Evolutionary conservation across 2,329 filamentous ascomycete species (phyloP), one percentile per base, ranked within the genome.

Genomic region (Neopestalotiopsis sp.): DNA sequence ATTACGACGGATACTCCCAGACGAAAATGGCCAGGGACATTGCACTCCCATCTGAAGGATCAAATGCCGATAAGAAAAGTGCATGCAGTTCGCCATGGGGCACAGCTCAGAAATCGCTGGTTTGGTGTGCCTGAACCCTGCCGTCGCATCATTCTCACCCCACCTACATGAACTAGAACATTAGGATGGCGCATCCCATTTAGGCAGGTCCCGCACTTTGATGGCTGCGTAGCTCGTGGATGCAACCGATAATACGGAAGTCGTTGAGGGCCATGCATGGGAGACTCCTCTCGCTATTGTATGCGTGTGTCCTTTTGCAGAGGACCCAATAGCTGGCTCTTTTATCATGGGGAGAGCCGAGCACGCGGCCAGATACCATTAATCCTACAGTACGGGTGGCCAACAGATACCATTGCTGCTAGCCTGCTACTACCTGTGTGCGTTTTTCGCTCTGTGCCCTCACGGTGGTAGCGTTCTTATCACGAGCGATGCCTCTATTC

Each of bases 181-280:
- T 56, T n/a, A 42, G 34, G 14, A 56, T 67, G 70, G 70, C 40
- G 70, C 61, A 67, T 66, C 69, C 67, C 71, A 73, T 75, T 75
- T 74, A 74, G 74, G 71, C 74, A 73, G 69, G 69, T 71, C 68
- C 62, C 58, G 68, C 24, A 70, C 69, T 70, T 53, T 72, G 58
- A 68, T 62, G 71, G 66, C 71, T 40, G 72, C 68, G 70, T 67
- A 61, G 49, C 57, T 67, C 68, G 61, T 61, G 61, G 68, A 67
- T 56, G 53, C n/a, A 2, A 56, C 53, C 42, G 63, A 38, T 49
- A 57, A 66, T 57, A n/a, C 40, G 63, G 63, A 66, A 57, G 63
- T 30, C 63, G 49, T 53, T 32, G 20, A 62, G 32, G 24, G 32
- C 30, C 38, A 28, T 24, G 28, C 32, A 20, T 57, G 42, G 49